phyloP scores from a whole-genome alignment of 2,329 filamentous ascomycete genomes.

The Stemphylium vesicarium region DNA sequence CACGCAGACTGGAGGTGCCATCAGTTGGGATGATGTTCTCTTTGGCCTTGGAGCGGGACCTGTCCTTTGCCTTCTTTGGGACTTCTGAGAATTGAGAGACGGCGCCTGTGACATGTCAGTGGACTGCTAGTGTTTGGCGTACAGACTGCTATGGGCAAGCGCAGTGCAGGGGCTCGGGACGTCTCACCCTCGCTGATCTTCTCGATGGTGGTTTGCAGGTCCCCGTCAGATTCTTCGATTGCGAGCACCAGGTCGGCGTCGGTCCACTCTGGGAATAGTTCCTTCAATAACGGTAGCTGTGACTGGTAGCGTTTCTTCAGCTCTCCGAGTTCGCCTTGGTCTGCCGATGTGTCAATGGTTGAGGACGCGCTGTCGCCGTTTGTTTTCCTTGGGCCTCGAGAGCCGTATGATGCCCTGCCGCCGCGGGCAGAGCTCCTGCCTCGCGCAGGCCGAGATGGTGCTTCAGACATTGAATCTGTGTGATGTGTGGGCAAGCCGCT shows the following conservation, averaged over 20 bases:
- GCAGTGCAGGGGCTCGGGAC: slow-evolving; percentile 2
- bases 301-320: slow-evolving; percentile 87
- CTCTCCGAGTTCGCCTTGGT: slow-evolving; percentile 88
- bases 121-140: slow-evolving; percentile 1
- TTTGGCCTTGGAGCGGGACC: slow-evolving; percentile 74
- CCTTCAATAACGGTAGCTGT: slow-evolving; percentile 82
- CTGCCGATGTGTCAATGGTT: slow-evolving; percentile 69
- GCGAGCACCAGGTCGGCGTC: slow-evolving; percentile 94
- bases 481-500: slow-evolving; percentile 46
- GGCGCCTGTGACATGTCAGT: slow-evolving; percentile 60
- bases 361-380: slow-evolving; percentile 74
- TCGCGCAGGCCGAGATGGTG: slow-evolving; percentile 84
- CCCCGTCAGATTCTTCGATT: slow-evolving; percentile 84
- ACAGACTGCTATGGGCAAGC: slow-evolving; percentile 1
- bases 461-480: slow-evolving; percentile 83
- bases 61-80: slow-evolving; percentile 73
- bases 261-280: slow-evolving; percentile 95
- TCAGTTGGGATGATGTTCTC: slow-evolving; percentile 62
- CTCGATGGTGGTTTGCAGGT: slow-evolving; percentile 73
- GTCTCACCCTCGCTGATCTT: slow-evolving; percentile 77
- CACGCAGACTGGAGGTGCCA: slow-evolving; percentile 46
- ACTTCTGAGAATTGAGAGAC: slow-evolving; percentile 87
- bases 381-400: slow-evolving; percentile 61
- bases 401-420: slow-evolving; percentile 72
- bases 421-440: slow-evolving; percentile 90